phyloP scores from a whole-genome alignment of 257 asterid species.

The Primulina tabacum region DNA sequence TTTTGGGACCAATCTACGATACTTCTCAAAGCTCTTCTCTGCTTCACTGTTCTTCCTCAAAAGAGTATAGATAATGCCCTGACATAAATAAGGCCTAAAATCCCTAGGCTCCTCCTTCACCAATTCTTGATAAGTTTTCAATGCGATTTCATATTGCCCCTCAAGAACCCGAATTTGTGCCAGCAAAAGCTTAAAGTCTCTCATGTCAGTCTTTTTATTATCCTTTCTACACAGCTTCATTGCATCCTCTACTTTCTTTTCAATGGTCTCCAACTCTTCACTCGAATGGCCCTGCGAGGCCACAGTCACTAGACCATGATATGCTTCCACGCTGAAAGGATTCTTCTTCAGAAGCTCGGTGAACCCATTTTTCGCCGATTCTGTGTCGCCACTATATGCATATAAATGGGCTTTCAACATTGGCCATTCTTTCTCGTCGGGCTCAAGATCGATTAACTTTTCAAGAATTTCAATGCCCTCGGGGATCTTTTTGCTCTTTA shows the following conservation, averaged over 20 bases:
- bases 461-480: slow-evolving; percentile 64
- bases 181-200: slow-evolving; percentile 76
- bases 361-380: slow-evolving; percentile 58
- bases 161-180: slow-evolving; percentile 80
- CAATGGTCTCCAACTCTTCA: slow-evolving; percentile 44
- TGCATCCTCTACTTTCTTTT: slow-evolving; percentile 49
- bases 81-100: slow-evolving; percentile 88
- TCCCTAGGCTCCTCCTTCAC: slow-evolving; percentile 92
- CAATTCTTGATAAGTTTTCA: slow-evolving; percentile 60
- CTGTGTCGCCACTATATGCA: slow-evolving; percentile 52
- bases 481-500: slow-evolving; percentile 49
- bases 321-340: slow-evolving; percentile 78
- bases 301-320: slow-evolving; percentile 81
- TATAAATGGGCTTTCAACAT: slow-evolving; percentile 74
- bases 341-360: slow-evolving; percentile 57
- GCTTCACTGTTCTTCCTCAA: slow-evolving; percentile 74
- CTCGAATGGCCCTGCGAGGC: slow-evolving; percentile 56
- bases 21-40: slow-evolving; percentile 76
- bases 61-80: slow-evolving; percentile 78
- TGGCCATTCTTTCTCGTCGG: slow-evolving; percentile 78
- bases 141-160: slow-evolving; percentile 61
- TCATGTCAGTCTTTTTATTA: slow-evolving; percentile 47
- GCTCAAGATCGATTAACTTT: slow-evolving; percentile 58
- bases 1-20: slow-evolving; percentile 73
- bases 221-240: slow-evolving; percentile 57